Evolutionary conservation across 495 filamentous ascomycete genomes (phyloP).

Genomic region (Darksidea phi): DNA sequence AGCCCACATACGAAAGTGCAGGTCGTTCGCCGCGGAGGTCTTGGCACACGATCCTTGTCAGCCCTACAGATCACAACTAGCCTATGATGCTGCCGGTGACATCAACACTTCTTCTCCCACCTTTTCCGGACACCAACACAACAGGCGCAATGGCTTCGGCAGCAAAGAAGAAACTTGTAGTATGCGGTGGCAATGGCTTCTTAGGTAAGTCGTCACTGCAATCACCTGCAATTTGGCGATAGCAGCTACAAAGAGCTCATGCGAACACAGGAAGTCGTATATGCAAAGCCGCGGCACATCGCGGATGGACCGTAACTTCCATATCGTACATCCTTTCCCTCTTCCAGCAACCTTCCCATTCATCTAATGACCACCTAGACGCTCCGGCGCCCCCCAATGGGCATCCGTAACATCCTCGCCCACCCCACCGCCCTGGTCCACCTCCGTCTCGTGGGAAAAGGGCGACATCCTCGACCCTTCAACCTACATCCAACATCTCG

Average conservation of each 20-base stretch:
- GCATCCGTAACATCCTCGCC: slow-evolving; percentile 69
- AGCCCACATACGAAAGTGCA: too few species aligned
- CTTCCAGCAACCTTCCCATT: not conserved
- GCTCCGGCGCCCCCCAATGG: slow-evolving; percentile 88
- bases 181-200: slow-evolving; percentile 95
- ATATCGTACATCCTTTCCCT: slow-evolving; percentile 61
- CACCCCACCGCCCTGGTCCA: slow-evolving; percentile 74
- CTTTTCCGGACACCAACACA: slow-evolving; percentile 3
- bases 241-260: not conserved
- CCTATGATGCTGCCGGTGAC: slow-evolving; percentile 8
- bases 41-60: slow-evolving; percentile 22
- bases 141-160: slow-evolving; percentile 37
- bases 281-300: slow-evolving; percentile 77
- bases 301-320: slow-evolving; percentile 86
- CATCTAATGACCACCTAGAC: slow-evolving; percentile 50
- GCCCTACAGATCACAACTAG: slow-evolving; percentile 14
- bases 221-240: too few species aligned
- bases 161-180: slow-evolving; percentile 68
- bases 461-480: slow-evolving; percentile 81
- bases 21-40: not conserved
- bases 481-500: slow-evolving; percentile 70
- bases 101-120: slow-evolving; percentile 26
- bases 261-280: slow-evolving; percentile 67
- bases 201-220: too few species aligned
- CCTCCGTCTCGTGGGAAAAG: slow-evolving; percentile 77